These are phyloP conservation scores for Carex scoparia DNA, from an alignment of 176 grass and related monocot genomes.

Conservation along the genomic window DNA sequence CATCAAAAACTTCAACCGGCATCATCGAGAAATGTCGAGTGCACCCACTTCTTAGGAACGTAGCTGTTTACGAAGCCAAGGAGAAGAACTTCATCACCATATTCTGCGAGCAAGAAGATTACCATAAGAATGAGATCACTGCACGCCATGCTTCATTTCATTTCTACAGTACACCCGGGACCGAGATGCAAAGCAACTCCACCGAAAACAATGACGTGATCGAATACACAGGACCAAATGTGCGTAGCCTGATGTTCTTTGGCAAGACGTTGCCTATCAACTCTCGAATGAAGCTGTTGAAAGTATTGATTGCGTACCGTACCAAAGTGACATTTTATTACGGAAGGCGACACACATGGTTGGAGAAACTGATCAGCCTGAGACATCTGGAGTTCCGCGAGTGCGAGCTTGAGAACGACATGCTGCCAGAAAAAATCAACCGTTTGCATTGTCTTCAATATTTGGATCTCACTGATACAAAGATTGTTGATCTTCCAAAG, in stretches of 20 bases:
- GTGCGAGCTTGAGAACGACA: background rate
- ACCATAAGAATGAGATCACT: background rate
- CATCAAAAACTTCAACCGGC: background rate
- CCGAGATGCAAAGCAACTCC: background rate
- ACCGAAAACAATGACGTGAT: background rate
- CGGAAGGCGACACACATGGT: background rate
- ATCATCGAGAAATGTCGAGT: background rate
- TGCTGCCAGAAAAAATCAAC: slow-evolving; percentile 3
- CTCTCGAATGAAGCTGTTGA: slow-evolving; percentile 15
- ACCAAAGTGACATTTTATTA: background rate
- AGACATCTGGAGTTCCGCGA: slow-evolving; percentile 12
- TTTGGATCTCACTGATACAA: slow-evolving; percentile 26
- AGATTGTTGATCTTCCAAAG: background rate
- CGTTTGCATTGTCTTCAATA: slow-evolving; percentile 13
- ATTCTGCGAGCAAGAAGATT: slow-evolving; percentile 8
- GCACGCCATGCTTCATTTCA: slow-evolving; percentile 23
- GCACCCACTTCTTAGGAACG: slow-evolving; percentile 14
- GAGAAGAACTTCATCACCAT: slow-evolving; percentile 16
- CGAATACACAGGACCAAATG: background rate
- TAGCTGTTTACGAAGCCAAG: slow-evolving; percentile 11
- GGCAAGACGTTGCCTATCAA: background rate
- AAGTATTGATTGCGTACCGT: slow-evolving; percentile 15
- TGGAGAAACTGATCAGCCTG: slow-evolving; percentile 3
- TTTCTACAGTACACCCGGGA: background rate
- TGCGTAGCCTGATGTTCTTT: slow-evolving; percentile 13